Percentiles rank a stretch among this genome's conserved stretches.
phyloP scores from a whole-genome alignment of 106 monocot genomes.

The Dendrobium nobile region DNA sequence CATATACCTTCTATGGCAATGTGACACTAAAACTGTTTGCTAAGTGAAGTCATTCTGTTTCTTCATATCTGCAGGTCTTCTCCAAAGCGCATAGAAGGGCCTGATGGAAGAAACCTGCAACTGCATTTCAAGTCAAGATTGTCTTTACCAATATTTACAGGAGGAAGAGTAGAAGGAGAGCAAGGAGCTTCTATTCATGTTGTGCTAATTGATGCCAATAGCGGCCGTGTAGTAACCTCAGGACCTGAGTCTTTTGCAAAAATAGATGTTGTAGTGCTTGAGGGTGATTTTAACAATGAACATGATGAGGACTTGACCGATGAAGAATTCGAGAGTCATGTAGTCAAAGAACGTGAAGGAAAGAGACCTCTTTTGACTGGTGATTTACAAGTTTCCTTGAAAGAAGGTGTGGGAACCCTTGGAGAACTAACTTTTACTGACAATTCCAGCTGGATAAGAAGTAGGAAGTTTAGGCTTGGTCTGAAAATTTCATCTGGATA shows the following conservation, averaged over 20 bases:
- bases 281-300: conserved; percentile 50
- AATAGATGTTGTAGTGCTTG: conserved; percentile 34
- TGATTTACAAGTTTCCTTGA: conserved; percentile 25
- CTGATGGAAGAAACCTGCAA: not conserved
- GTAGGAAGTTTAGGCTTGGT: conserved; percentile 37
- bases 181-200: conserved; percentile 39
- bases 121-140: conserved; percentile 15
- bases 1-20: too few relatives aligned
- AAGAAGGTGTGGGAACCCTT: conserved; percentile 39
- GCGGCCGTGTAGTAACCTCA: too few relatives aligned
- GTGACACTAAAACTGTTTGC: not conserved
- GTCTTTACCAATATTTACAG: conserved; percentile 32
- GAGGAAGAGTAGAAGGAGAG: conserved; percentile 42
- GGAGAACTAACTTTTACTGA: conserved; percentile 44
- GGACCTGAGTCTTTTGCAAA: conserved; percentile 23
- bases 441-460: conserved; percentile 35
- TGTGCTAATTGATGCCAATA: conserved; percentile 26
- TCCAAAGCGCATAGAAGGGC: conserved; percentile 36
- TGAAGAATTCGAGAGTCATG: conserved; percentile 33
- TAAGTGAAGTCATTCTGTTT: not conserved
- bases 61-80: conserved; percentile 12
- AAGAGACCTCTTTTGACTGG: conserved; percentile 44
- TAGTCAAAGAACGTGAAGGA: conserved; percentile 42
- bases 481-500: conserved; percentile 28
- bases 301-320: conserved; percentile 29